Evolutionary conservation across 2,329 filamentous ascomycete species (phyloP).

Genomic region (Fusarium incarnatum): DNA sequence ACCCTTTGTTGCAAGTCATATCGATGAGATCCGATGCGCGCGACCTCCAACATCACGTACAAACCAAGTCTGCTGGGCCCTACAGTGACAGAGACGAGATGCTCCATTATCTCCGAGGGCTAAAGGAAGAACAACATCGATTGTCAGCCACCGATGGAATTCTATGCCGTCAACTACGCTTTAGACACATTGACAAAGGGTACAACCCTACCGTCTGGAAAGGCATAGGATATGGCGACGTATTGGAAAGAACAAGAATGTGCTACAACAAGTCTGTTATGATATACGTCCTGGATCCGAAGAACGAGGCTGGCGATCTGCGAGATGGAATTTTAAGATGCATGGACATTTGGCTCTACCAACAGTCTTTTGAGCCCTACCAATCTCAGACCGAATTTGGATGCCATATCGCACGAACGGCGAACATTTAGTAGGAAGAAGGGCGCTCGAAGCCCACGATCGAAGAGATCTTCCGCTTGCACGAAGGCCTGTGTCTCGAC

Average conservation of each 20-base stretch:
- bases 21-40: too few species aligned
- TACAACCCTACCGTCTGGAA: not conserved
- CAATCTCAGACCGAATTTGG: slow-evolving; percentile 2
- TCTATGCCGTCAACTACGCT: too few species aligned
- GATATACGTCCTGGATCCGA: not conserved
- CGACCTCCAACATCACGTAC: too few species aligned
- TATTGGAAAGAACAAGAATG: too few species aligned
- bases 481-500: too few species aligned
- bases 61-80: too few species aligned
- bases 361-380: slow-evolving; percentile 10
- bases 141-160: accelerated
- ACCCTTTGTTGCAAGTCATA: too few species aligned
- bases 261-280: slow-evolving; percentile 5
- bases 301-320: too few species aligned
- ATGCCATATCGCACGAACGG: not conserved
- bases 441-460: not conserved
- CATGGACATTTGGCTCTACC: slow-evolving; percentile 17
- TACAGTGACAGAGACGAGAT: not conserved
- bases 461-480: not conserved
- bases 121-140: not conserved
- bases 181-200: accelerated
- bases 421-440: not conserved
- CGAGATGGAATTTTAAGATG: not conserved
- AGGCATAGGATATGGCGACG: too few species aligned
- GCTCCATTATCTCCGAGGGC: not conserved